Evolutionary conservation across 164 flowering plant genomes (phyloP), one percentile per base, ranked within the genome.

Genomic region (Berberis thunbergii): DNA sequence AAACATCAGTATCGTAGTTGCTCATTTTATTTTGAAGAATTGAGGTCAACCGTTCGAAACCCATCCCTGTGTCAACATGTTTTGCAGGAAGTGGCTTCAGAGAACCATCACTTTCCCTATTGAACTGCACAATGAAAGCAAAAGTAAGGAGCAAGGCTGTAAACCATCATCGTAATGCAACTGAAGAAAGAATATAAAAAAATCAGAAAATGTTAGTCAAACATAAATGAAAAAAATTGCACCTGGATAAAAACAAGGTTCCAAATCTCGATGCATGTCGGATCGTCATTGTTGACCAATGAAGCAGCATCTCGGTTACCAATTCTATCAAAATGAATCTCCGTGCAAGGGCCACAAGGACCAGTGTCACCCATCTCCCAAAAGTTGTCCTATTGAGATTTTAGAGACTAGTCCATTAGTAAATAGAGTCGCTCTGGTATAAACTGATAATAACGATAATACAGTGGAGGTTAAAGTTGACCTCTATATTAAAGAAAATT

Each of bases 361-460:
- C 99, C 99, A 54, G 97, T 87, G 70, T 91, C 99, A 64, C 99
- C 97, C 97, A 95, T 95, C 86, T 95, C 99, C 99, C 97, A 95
- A 60, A 95, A 95, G 70, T 95, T 95, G 68, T 95, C 99, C 99
- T 94, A 69, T 43, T 26, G 0, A 3, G 26, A 13, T 54, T 3
- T n/a, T 50, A 8, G 12, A 50, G 12, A 50, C 54, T 8, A 50
- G 12, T 50, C 11, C 8, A 50, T 26, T 26, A 26, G 26, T 26
- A 26, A 26, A 26, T 26, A 26, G 26, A 26, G 26, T 26, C 26
- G 0, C 26, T 26, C 26, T 26, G 26, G 26, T 26, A 26, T 26
- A 26, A 26, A 26, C 26, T 26, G 26, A 26, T 26, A 26, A 26
- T 26, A 26, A 26, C 26, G 26, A 26, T 26, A 26, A 26, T 26